Evolutionary conservation across 83 land plant genomes (phyloP).

Genomic region (Picea engelmannii): DNA sequence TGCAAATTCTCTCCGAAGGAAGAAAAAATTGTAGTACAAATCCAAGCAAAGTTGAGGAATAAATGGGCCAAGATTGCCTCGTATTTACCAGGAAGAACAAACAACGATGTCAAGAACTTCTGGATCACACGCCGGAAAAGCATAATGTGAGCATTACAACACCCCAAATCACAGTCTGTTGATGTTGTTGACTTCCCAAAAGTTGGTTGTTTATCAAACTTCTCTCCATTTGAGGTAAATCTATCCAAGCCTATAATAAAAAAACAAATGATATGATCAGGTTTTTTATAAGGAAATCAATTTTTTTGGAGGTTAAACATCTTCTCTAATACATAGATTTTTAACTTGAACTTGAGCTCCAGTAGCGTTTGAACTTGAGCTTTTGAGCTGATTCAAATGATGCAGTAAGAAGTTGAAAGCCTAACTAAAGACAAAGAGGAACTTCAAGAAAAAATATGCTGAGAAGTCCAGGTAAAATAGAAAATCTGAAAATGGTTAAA

Average conservation of each 20-base stretch:
- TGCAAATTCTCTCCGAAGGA: conserved; percentile 83
- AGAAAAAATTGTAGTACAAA: conserved; percentile 74
- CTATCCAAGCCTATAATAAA: not conserved
- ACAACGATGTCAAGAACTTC: conserved; percentile 86
- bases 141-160: conserved; percentile 58
- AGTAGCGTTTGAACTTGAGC: conserved; percentile 45
- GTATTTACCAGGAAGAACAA: conserved; percentile 70
- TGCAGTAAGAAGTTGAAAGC: conserved; percentile 84
- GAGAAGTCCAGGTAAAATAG: conserved; percentile 80
- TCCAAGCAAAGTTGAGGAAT: conserved; percentile 81
- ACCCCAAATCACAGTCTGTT: conserved; percentile 13
- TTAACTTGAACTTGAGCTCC: too few relatives aligned
- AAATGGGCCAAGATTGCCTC: conserved; percentile 88
- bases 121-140: conserved; percentile 89
- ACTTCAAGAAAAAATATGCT: conserved; percentile 92
- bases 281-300: not conserved
- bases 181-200: conserved; percentile 19
- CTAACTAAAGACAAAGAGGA: conserved; percentile 33
- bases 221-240: conserved; percentile 10
- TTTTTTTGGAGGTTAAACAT: conserved; percentile 19
- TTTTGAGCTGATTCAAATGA: conserved; percentile 61
- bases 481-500: too few relatives aligned
- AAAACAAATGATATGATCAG: not conserved
- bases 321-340: too few relatives aligned
- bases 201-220: conserved; percentile 15